Evolutionary conservation across 73 alveolate species (phyloP).

Genomic region (Paramecium sexaurelia): DNA sequence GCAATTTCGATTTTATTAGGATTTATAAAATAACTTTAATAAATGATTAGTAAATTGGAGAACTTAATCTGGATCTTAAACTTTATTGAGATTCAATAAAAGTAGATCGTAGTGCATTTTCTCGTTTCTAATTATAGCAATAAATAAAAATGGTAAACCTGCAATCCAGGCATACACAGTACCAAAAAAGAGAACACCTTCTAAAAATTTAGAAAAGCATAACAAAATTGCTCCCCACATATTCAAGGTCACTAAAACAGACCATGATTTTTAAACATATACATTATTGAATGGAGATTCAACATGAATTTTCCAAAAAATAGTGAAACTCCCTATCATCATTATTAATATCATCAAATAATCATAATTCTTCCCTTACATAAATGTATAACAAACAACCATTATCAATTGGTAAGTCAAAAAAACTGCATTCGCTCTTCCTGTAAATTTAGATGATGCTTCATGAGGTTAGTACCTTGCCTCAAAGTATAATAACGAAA

Average conservation of each 20-base stretch:
- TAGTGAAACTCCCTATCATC: constrained; percentile 57
- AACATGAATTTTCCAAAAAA: constrained; percentile 62
- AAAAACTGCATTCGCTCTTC: constrained; percentile 28
- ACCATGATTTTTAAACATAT: constrained; percentile 42
- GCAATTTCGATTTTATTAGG: neutral
- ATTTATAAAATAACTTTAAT: neutral
- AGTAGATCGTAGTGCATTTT: constrained; percentile 47
- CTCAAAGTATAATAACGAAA: neutral
- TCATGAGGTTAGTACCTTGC: constrained; percentile 16
- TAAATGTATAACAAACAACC: constrained; percentile 44
- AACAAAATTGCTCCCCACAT: constrained; percentile 63
- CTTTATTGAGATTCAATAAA: constrained; percentile 59
- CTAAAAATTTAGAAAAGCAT: constrained; percentile 64
- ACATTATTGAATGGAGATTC: constrained; percentile 61
- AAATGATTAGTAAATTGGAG: constrained; percentile 34
- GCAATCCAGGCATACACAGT: constrained; percentile 64
- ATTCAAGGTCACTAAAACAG: constrained; percentile 47
- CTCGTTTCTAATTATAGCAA: constrained; percentile 42
- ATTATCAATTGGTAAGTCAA: constrained; percentile 2
- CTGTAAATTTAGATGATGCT: constrained; percentile 7
- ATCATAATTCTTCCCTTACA: constrained; percentile 48
- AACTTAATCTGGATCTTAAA: constrained; percentile 37
- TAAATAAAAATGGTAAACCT: constrained; percentile 52
- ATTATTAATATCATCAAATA: constrained; percentile 45
- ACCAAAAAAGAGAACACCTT: constrained; percentile 60